These are phyloP conservation scores for Cercospora nicotianae DNA, from an alignment of 2,329 filamentous ascomycete genomes.

Conservation along the genomic window DNA sequence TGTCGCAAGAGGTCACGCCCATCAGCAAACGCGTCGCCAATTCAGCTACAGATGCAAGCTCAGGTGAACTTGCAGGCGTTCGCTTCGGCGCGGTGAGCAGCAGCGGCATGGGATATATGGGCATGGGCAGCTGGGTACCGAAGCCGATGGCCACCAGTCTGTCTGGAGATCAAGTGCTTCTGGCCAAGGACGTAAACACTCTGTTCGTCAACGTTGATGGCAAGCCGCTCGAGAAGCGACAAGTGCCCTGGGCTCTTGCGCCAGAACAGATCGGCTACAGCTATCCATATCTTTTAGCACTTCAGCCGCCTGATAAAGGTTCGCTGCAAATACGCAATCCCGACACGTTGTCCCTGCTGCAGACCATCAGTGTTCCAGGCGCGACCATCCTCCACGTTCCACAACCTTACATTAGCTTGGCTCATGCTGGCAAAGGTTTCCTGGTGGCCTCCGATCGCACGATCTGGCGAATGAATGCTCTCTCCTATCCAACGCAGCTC, in stretches of 20 bases:
- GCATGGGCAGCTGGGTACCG: conserved; percentile 85
- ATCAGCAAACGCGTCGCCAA: conserved; percentile 55
- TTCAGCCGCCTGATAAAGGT: conserved; percentile 81
- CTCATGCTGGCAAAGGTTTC: conserved; percentile 94
- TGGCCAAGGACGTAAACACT: conserved; percentile 98
- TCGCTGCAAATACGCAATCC: conserved; percentile 89
- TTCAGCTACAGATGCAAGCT: conserved; percentile 37
- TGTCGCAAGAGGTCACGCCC: conserved; percentile 71
- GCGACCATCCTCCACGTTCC: conserved; percentile 87
- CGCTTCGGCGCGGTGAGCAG: conserved; percentile 81
- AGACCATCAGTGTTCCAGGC: conserved; percentile 77
- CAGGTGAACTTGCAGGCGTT: conserved; percentile 61
- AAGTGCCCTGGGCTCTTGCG: conserved; percentile 87
- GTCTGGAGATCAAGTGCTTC: conserved; percentile 76
- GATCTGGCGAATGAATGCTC: conserved; percentile 94
- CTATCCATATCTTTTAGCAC: conserved; percentile 88
- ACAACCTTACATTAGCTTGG: conserved; percentile 88
- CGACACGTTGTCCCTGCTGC: conserved; percentile 83
- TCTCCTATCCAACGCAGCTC: conserved; percentile 88
- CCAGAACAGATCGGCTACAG: conserved; percentile 94
- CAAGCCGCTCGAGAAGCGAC: conserved; percentile 75
- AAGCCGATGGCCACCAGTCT: conserved; percentile 84
- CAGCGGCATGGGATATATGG: conserved; percentile 94
- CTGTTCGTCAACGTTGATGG: conserved; percentile 85
- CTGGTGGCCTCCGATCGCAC: conserved; percentile 86